Base-by-base conservation (phyloP, 176 grass and related monocot genomes). In the Coix lacrymajobi region DNA sequence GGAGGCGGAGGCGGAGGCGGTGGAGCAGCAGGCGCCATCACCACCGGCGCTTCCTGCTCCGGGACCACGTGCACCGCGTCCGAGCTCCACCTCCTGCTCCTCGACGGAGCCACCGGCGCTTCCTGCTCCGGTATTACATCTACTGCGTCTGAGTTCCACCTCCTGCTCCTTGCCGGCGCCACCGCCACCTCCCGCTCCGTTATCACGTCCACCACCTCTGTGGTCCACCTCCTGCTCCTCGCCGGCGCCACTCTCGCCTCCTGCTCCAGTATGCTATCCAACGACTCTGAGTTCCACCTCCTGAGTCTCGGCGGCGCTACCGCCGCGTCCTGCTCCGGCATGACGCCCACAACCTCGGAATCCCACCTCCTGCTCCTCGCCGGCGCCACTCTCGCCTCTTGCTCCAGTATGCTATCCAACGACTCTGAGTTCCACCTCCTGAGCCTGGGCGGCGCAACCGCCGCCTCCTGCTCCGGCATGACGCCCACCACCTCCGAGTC, bases 311-410 rank as follows among this genome's bases (percentile, higher is more conserved):
- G 69, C 30, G 61, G 82, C 61, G 69, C 58, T 20, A 32, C 4
- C 36, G 43, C 14, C 1, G 74, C 80, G 17, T 69, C 81, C 80
- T 43, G 79, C 17, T 84, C 75, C n/a, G 22, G 75, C 43, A 83
- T 68, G 22, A 19, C 79, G 1, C 40, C 69, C 15, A 82, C 2
- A 11, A 24, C 57, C 64, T 69, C 81, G 6, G 82, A 17, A 30
- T 44, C 84, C 80, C 91, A 86, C 30, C 69, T 92, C 67, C n/a
- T 49, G 71, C 87, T 87, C 80, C 87, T 84, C 33, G 54, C 52
- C 54, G 69, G 76, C 73, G 69, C 78, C 41, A 32, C 3, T 28
- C 33, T 16, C 0, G 39, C 40, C 41, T 72, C 69, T 41, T 48
- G 69, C 14, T 72, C 68, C 39, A 25, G 68, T 28, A 71, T 28